Conservation (phyloP, 192 early-diverging fungal species). For the Funneliformis mosseae region DNA sequence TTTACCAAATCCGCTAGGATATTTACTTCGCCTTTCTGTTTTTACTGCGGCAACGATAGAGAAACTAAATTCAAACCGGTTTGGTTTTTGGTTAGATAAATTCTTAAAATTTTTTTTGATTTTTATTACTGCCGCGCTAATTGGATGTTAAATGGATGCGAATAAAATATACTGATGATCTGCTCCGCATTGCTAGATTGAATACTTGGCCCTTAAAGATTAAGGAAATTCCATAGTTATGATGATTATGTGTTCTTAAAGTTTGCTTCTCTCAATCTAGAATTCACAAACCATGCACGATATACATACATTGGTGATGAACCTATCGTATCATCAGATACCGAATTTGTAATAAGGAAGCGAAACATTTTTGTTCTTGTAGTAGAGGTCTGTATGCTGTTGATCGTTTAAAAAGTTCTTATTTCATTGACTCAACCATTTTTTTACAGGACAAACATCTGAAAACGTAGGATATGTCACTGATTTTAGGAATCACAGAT, state of each 20-base stretch:
- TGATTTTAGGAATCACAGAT: not conserved
- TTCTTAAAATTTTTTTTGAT: too few species aligned
- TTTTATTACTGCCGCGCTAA: too few species aligned
- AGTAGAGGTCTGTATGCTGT: not conserved
- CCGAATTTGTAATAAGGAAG: not conserved
- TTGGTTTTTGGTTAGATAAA: too few species aligned
- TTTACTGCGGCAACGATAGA: too few species aligned
- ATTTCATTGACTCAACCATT: not conserved
- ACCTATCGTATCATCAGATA: not conserved
- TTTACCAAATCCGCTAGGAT: too few species aligned
- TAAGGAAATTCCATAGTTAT: not conserved
- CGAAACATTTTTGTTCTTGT: not conserved
- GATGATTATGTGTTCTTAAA: not conserved
- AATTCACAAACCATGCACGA: not conserved
- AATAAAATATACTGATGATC: too few species aligned
- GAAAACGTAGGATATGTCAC: not conserved
- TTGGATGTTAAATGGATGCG: too few species aligned
- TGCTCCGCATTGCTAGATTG: not conserved
- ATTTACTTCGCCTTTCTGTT: too few species aligned
- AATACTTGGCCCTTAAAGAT: not conserved
- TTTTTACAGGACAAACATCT: not conserved
- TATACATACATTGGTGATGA: not conserved
- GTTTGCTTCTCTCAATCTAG: not conserved
- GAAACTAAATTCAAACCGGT: too few species aligned
- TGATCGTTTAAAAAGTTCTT: not conserved